These are phyloP conservation scores for Rubroshorea leprosula DNA, from an alignment of 345 rosid species.

Conservation along the genomic window DNA sequence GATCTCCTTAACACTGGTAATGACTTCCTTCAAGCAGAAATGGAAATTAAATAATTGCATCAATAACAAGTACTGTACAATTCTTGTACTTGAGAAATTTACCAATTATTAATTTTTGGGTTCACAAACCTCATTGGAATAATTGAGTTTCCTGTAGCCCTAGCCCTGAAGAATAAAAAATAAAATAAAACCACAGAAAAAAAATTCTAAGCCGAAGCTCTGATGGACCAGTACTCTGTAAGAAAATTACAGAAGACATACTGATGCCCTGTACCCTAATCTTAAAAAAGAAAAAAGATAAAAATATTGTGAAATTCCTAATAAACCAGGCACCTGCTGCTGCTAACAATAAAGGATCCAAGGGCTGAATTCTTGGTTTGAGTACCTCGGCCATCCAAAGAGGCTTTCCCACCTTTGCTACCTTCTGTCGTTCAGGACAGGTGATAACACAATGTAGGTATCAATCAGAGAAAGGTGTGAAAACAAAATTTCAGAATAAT, in stretches of 20 bases:
- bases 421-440: constrained; percentile 22
- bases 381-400: constrained; percentile 26
- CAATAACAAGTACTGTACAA: constrained; percentile 1
- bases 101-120: not conserved
- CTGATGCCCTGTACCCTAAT: not conserved
- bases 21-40: constrained; percentile 48
- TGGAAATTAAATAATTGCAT: constrained; percentile 10
- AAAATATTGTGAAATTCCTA: constrained; percentile 11
- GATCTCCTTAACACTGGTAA: constrained; percentile 28
- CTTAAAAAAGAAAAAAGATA: not conserved
- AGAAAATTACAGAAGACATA: constrained; percentile 3
- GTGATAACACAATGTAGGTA: constrained; percentile 16
- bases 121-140: constrained; percentile 33
- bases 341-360: constrained; percentile 23
- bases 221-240: not conserved
- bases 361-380: constrained; percentile 29
- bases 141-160: constrained; percentile 20
- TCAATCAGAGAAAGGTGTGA: constrained; percentile 11
- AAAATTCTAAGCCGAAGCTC: not conserved
- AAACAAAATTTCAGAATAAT: constrained; percentile 11
- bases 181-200: not conserved
- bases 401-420: constrained; percentile 18
- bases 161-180: constrained; percentile 18
- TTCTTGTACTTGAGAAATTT: not conserved
- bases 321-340: constrained; percentile 37